Evolutionary conservation across 768 basidiomycete genomes (phyloP).

Genomic region (Trametes sanguinea): DNA sequence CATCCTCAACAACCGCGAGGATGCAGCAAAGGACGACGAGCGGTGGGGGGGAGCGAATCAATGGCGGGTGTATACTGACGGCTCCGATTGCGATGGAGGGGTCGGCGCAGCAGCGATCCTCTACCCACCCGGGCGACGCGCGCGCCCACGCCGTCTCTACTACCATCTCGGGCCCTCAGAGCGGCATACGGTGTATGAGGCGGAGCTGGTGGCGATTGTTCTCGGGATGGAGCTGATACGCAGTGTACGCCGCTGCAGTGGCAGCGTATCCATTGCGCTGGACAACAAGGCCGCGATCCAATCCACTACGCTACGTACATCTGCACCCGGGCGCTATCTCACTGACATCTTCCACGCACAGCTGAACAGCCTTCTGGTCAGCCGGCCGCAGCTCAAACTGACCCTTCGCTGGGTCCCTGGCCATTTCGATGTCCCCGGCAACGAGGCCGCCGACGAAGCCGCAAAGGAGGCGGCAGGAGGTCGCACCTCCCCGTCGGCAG

Average conservation of each 20-base stretch:
- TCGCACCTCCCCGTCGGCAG: too few relatives aligned
- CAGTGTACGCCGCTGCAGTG: not conserved
- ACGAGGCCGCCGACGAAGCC: too few relatives aligned
- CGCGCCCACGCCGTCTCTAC: too few relatives aligned
- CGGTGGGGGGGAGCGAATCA: not conserved
- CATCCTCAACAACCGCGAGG: conserved; percentile 2
- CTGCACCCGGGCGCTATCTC: not conserved
- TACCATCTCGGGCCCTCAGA: too few relatives aligned
- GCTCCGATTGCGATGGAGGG: conserved; percentile 36
- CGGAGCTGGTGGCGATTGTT: conserved; percentile 32
- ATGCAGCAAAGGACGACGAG: conserved; percentile 10
- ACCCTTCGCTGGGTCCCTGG: conserved; percentile 20
- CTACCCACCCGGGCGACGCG: too few relatives aligned
- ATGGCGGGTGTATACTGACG: conserved; percentile 31
- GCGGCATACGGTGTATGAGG: conserved; percentile 36
- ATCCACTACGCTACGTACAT: not conserved
- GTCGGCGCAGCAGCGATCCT: too few relatives aligned
- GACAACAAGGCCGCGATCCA: conserved; percentile 14
- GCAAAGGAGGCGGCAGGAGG: too few relatives aligned
- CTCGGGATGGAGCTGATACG: conserved; percentile 31
- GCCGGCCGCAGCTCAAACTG: not conserved
- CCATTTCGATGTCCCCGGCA: too few relatives aligned
- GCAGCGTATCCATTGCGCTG: not conserved
- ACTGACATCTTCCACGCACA: not conserved
- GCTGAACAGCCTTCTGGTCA: not conserved